Conservation (phyloP, 805 yeast genomes). For the Candida odintsovae region DNA sequence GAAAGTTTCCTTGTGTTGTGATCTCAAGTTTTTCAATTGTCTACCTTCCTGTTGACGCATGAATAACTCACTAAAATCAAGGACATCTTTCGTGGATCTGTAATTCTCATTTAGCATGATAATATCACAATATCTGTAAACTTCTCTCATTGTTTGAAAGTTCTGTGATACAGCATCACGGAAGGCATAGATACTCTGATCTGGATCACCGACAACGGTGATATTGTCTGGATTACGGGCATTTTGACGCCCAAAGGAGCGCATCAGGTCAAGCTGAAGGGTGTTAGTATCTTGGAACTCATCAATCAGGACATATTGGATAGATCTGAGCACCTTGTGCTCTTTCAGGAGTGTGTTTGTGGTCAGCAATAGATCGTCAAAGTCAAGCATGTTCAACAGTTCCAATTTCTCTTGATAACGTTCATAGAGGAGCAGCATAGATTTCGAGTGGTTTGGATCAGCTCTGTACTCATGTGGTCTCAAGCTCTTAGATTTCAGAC, state of each 20-base stretch:
- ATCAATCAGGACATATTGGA: conserved; percentile 78
- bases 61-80: conserved; percentile 56
- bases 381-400: conserved; percentile 51
- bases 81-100: conserved; percentile 67
- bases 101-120: conserved; percentile 64
- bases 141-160: conserved; percentile 48
- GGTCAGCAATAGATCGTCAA: conserved; percentile 71
- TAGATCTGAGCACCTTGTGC: conserved; percentile 15
- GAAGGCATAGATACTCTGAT: conserved; percentile 89
- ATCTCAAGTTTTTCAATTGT: conserved; percentile 34
- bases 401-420: conserved; percentile 46
- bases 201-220: conserved; percentile 94
- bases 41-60: conserved; percentile 57
- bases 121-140: conserved; percentile 29
- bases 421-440: conserved; percentile 37
- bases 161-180: conserved; percentile 72
- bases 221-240: conserved; percentile 43
- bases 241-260: conserved; percentile 40
- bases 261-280: conserved; percentile 68
- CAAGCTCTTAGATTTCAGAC: conserved; percentile 48
- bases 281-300: conserved; percentile 92
- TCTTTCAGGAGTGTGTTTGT: conserved; percentile 43
- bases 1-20: conserved; percentile 38
- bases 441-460: conserved; percentile 24
- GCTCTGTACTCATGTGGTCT: conserved; percentile 35